Evolutionary conservation across 352 stramenopile species (phyloP), one percentile per base, ranked within the genome.

Genomic region (Phytopythium cucurbitacearum): DNA sequence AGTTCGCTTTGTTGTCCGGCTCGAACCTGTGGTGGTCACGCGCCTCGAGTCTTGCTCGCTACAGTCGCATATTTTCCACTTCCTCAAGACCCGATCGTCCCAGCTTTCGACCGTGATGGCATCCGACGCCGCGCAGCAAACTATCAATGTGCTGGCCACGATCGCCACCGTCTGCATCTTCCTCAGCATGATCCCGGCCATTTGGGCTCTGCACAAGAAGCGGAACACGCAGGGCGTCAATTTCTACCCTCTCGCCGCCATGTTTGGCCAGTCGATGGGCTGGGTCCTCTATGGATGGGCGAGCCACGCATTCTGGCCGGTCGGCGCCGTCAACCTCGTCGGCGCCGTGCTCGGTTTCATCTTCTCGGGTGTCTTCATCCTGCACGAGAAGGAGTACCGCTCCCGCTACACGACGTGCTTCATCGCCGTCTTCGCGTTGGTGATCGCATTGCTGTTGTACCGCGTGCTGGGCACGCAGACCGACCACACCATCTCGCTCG

Each of bases 121-220:
- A 15, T 66, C 62, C 16, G 53, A 70, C 40, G 48, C 57, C 12
- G 53, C 51, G 35, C 50, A 65, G 40, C 59, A 54, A 7, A 67
- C 54, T 3, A 45, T 71, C 59, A 71, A 71, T 16, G 47, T 71
- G 38, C 48, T 71, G 11, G 63, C 63, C 3, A 67, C 62, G 38
- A 67, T 70, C 46, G 62, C 62, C 7, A 70, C 62, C n/a, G 58
- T 53, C 11, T 66, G 53, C 38, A 62, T 71, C 36, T 67, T 71
- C 44, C n/a, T 70, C 41, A 70, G 62, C 16, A 66, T 66, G 62
- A 63, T 64, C 51, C 62, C 62, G 11, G 52, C 53, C 4, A 60
- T 70, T 35, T 57, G 59, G 37, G 33, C 3, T 5, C 51, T 70
- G 7, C 56, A 64, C 61, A 60, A 61, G 47, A 63, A 62, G 44